Percentiles rank a stretch among this genome's conserved stretches.
Conservation (phyloP, 176 grass and related monocot genomes). For the Cymbopogon citratus region DNA sequence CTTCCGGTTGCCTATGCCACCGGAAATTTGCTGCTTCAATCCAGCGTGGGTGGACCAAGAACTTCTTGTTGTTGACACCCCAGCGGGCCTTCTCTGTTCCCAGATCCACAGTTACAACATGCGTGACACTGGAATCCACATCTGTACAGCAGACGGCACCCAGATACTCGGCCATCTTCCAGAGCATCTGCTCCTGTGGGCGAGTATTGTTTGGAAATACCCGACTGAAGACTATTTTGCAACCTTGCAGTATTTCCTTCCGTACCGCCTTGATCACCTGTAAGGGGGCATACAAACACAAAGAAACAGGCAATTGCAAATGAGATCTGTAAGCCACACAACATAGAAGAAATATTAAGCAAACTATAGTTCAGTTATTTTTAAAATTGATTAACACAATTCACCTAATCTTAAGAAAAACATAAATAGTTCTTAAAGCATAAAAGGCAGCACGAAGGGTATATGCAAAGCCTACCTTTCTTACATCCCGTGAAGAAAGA, state of each 20-base stretch:
- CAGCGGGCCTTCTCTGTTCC: conserved; percentile 65
- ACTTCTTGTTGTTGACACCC: conserved; percentile 59
- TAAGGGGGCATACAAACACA: not conserved
- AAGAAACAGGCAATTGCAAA: not conserved
- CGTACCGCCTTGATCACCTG: conserved; percentile 66
- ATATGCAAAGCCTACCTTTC: conserved; percentile 43
- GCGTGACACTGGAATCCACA: conserved; percentile 55
- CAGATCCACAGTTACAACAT: conserved; percentile 50
- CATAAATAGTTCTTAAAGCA: not conserved
- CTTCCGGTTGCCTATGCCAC: conserved; percentile 55
- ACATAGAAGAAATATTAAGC: not conserved
- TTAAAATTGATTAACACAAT: not conserved
- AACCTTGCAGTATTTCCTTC: conserved; percentile 59
- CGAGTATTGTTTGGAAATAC: conserved; percentile 43
- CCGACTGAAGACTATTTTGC: conserved; percentile 78
- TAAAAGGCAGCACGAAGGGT: not conserved
- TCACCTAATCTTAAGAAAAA: not conserved
- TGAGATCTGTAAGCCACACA: not conserved
- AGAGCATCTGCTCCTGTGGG: conserved; percentile 50
- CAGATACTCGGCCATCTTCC: conserved; percentile 77
- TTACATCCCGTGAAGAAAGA: conserved; percentile 59
- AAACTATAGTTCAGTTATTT: not conserved
- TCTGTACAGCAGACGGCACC: conserved; percentile 58
- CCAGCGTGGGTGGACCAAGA: conserved; percentile 66
- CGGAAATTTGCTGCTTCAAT: conserved; percentile 64